Evolutionary conservation across 768 basidiomycete species (phyloP).

Genomic region (Lactarius hatsudake): DNA sequence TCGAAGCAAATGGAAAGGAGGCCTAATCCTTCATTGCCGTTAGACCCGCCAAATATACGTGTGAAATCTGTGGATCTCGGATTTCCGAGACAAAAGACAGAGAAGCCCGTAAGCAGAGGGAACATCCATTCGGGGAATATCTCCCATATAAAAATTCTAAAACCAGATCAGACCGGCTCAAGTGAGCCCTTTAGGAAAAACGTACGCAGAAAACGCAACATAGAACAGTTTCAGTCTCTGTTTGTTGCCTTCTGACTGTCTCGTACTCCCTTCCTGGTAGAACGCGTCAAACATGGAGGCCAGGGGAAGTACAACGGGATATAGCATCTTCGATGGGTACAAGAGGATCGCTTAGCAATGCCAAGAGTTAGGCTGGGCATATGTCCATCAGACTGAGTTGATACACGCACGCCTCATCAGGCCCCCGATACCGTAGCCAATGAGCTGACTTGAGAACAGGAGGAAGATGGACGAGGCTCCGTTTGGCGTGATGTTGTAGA

Average conservation of each 20-base stretch:
- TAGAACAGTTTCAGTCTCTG: constrained; percentile 51
- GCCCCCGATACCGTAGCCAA: constrained; percentile 57
- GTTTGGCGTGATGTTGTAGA: constrained; percentile 51
- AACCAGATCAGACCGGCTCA: background rate
- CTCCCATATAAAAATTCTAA: constrained; percentile 36
- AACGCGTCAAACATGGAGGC: constrained; percentile 50
- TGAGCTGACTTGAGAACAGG: constrained; percentile 36
- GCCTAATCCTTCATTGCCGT: constrained; percentile 31
- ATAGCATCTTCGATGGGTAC: constrained; percentile 54
- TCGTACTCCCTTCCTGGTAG: constrained; percentile 40
- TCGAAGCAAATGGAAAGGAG: constrained; percentile 32
- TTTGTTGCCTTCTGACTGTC: constrained; percentile 27
- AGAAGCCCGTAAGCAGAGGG: constrained; percentile 31
- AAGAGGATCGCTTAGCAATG: constrained; percentile 40
- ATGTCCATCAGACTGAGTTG: background rate
- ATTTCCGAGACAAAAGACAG: constrained; percentile 33
- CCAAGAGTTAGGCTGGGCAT: background rate
- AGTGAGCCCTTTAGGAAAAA: background rate
- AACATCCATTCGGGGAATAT: constrained; percentile 27
- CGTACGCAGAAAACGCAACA: constrained; percentile 41
- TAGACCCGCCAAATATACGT: constrained; percentile 29
- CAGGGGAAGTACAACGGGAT: constrained; percentile 45
- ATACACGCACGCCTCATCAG: constrained; percentile 44
- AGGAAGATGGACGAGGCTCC: constrained; percentile 45
- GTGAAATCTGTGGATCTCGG: constrained; percentile 29